Evolutionary conservation across 2,329 filamentous ascomycete species (phyloP).

Genomic region (Fusarium brevicatenulatum): DNA sequence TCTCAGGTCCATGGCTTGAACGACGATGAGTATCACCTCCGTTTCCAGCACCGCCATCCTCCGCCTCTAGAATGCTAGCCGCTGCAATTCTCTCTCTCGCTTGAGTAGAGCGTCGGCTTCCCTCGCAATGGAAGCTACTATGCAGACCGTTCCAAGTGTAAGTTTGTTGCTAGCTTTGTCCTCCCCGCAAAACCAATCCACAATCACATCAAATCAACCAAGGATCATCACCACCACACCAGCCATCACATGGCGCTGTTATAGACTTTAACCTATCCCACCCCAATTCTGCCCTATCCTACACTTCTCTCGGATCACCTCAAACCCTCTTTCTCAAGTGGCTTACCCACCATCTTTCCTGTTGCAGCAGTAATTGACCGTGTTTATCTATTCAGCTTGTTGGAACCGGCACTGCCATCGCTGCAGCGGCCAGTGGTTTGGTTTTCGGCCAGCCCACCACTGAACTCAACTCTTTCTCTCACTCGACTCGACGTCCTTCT

Average conservation of each 20-base stretch:
- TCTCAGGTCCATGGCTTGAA: slow-evolving; percentile 42
- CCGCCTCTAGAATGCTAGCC: slow-evolving; percentile 50
- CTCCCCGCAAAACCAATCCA: slow-evolving; percentile 36
- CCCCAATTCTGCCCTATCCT: slow-evolving; percentile 27
- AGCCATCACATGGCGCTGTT: slow-evolving; percentile 30
- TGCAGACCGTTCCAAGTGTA: slow-evolving; percentile 65
- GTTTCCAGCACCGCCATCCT: slow-evolving; percentile 43
- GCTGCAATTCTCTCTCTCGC: slow-evolving; percentile 49
- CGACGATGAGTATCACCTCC: slow-evolving; percentile 46
- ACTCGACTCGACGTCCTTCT: slow-evolving; percentile 42
- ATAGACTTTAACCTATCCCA: slow-evolving; percentile 42
- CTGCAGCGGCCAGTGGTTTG: slow-evolving; percentile 67
- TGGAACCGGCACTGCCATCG: slow-evolving; percentile 69
- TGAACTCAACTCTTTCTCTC: slow-evolving; percentile 51
- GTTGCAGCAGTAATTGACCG: slow-evolving; percentile 37
- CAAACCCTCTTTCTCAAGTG: slow-evolving; percentile 37
- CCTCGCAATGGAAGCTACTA: slow-evolving; percentile 53
- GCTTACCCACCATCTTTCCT: slow-evolving; percentile 32
- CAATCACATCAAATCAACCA: slow-evolving; percentile 29
- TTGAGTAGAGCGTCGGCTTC: slow-evolving; percentile 51
- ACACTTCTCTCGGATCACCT: slow-evolving; percentile 21
- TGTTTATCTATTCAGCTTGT: slow-evolving; percentile 59
- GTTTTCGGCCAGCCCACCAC: slow-evolving; percentile 66
- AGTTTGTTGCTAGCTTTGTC: slow-evolving; percentile 47
- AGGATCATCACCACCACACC: slow-evolving; percentile 39